Base-by-base conservation (phyloP, 2,329 filamentous ascomycete species). In the Hypoxylon rubiginosum region DNA sequence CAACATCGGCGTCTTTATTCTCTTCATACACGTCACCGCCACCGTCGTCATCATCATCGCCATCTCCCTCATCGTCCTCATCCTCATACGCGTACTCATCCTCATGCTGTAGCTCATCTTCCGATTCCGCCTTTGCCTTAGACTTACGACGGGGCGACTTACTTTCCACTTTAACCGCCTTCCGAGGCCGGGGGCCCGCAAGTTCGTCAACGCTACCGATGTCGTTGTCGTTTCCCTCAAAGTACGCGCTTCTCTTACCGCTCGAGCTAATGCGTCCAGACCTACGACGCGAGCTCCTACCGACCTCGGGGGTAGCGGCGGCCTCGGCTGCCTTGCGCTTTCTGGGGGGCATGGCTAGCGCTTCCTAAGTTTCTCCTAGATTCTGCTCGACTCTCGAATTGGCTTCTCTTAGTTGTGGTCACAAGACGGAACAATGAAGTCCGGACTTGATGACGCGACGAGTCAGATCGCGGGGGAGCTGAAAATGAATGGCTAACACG, bases 221-320 rank as follows among this genome's bases (percentile, higher is more conserved):
- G 17, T 74, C 71, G 24, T 71, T 67, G 43, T 62, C 70, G 60
- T 73, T 72, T 54, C 65, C 73, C 62, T 86, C 84, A 71, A 87
- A 87, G 72, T 87, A 88, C 17, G 76, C 77, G 76, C 85, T 87
- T 77, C 81, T 86, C 68, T 81, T 77, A 19, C 69, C 74, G 1
- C 80, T 78, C 26, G 80, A 81, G 73, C 77, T 81, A 39, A 83
- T 73, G 48, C 85, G 85, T 21, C 78, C 73, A 5, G 86, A 88
- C 54, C 82, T 56, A 56, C 59, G 78, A 74, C 21, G 72, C 21
- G 69, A 65, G 39, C 43, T 48, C 5, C 57, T 28, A 24, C 32
- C 59, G 3, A 49, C 43, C 36, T 66, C 53, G 1, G 62, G 45
- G 3, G 56, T 54, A 49, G 65, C 50, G 43, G 57, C 48, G 2